Conservation (phyloP, 768 basidiomycete genomes). For the Lactarius evosmus region DNA sequence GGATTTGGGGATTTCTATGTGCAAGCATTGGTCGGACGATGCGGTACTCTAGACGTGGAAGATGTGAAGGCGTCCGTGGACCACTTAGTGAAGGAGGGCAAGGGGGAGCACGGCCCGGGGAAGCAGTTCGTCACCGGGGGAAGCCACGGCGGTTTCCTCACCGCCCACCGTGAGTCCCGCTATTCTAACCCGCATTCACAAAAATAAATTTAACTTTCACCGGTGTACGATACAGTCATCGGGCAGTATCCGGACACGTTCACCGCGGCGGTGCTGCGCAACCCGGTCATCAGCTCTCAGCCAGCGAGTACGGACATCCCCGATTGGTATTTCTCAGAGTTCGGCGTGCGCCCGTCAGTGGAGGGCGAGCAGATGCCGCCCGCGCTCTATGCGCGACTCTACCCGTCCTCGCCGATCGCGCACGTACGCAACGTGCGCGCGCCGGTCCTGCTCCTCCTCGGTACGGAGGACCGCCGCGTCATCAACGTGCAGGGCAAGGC, state of each 20-base stretch:
- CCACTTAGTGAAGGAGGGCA: constrained; percentile 30
- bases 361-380: constrained; percentile 25
- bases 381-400: constrained; percentile 27
- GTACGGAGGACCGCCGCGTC: constrained; percentile 35
- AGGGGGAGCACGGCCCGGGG: constrained; percentile 28
- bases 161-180: constrained; percentile 27
- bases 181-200: background rate
- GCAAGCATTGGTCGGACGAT: constrained; percentile 32
- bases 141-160: constrained; percentile 36
- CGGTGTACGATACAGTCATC: constrained; percentile 28
- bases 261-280: constrained; percentile 35
- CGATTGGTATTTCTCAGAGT: constrained; percentile 37
- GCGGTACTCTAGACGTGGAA: constrained; percentile 37
- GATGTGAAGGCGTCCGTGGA: constrained; percentile 32
- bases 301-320: constrained; percentile 36
- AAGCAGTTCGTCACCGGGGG: constrained; percentile 35
- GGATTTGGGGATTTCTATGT: constrained; percentile 36
- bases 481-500: constrained; percentile 34
- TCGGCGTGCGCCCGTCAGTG: constrained; percentile 22
- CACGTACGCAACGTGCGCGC: constrained; percentile 31
- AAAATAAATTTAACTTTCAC: no score
- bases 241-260: constrained; percentile 34
- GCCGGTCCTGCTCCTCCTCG: constrained; percentile 36
- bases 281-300: constrained; percentile 36
- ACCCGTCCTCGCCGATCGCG: constrained; percentile 32